Evolutionary conservation across 805 yeast species (phyloP).

Genomic region (Nakazawaea peltata): DNA sequence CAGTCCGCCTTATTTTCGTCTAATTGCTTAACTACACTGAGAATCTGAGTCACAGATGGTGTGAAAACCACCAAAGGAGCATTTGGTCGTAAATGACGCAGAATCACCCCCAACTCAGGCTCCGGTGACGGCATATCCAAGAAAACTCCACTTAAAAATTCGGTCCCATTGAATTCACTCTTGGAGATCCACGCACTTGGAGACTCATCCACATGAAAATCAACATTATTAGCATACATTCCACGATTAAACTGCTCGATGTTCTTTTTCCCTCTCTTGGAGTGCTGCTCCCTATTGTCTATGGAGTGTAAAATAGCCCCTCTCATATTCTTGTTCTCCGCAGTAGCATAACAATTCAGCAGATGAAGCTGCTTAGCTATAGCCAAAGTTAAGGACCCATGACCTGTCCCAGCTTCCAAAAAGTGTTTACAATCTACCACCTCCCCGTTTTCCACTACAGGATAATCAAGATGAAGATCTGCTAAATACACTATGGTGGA

Average conservation of each 20-base stretch:
- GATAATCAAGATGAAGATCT: slow-evolving; percentile 37
- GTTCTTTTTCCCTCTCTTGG: slow-evolving; percentile 31
- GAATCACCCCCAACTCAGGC: slow-evolving; percentile 23
- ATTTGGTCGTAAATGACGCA: slow-evolving; percentile 28
- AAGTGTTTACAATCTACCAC: slow-evolving; percentile 13
- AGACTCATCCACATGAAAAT: slow-evolving; percentile 32
- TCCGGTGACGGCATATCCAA: slow-evolving; percentile 39
- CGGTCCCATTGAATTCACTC: slow-evolving; percentile 8
- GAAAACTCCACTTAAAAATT: slow-evolving; percentile 33
- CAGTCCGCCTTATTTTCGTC: slow-evolving; percentile 19
- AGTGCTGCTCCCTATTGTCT: slow-evolving; percentile 32
- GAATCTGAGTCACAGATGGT: slow-evolving; percentile 41
- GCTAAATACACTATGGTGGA: slow-evolving; percentile 36
- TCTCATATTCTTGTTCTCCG: slow-evolving; percentile 18
- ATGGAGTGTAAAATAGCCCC: slow-evolving; percentile 40
- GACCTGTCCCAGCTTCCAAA: slow-evolving; percentile 50
- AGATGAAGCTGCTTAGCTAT: slow-evolving; percentile 34
- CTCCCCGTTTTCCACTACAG: slow-evolving; percentile 22
- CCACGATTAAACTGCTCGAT: slow-evolving; percentile 33
- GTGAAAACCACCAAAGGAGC: slow-evolving; percentile 36
- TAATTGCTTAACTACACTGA: slow-evolving; percentile 28
- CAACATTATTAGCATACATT: slow-evolving; percentile 34
- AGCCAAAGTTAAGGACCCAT: slow-evolving; percentile 40
- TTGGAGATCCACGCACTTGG: slow-evolving; percentile 31
- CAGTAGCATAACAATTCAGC: slow-evolving; percentile 29